Evolutionary conservation across 2,329 filamentous ascomycete genomes (phyloP).

Genomic region (Ascochyta pisi): DNA sequence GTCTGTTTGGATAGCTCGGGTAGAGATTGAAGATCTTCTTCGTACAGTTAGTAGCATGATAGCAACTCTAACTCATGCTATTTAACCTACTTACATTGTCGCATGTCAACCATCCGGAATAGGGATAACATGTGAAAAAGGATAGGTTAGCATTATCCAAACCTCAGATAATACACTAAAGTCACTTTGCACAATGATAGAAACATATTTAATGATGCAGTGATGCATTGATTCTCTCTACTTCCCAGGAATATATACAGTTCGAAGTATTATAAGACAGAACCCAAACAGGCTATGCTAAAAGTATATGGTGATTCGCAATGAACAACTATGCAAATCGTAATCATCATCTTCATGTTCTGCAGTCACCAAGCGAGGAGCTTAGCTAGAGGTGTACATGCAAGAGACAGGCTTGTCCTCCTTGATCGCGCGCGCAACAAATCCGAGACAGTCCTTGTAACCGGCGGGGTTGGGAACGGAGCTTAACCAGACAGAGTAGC

Average conservation of each 20-base stretch:
- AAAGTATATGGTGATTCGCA: neutral
- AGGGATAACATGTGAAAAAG: too few species aligned
- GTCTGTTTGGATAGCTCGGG: too few species aligned
- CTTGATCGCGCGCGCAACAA: constrained; percentile 38
- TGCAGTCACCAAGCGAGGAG: neutral
- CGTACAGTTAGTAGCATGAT: too few species aligned
- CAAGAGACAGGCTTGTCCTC: constrained; percentile 25
- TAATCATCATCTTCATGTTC: neutral
- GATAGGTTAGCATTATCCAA: too few species aligned
- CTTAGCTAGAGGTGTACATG: constrained; percentile 23
- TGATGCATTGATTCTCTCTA: neutral
- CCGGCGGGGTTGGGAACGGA: constrained; percentile 29
- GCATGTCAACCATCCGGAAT: too few species aligned
- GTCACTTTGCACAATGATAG: too few species aligned
- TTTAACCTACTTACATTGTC: too few species aligned
- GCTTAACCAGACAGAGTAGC: constrained; percentile 43
- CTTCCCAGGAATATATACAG: constrained; percentile 8
- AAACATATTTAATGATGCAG: neutral
- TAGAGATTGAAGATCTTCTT: too few species aligned
- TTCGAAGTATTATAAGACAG: neutral
- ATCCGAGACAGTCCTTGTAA: constrained; percentile 44
- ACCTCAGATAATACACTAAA: too few species aligned
- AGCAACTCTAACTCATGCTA: too few species aligned
- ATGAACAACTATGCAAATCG: neutral
- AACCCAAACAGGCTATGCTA: constrained; percentile 5